Evolutionary conservation across 768 basidiomycete species (phyloP), one percentile per base, ranked within the genome.

Genomic region (Suillus alpinus): DNA sequence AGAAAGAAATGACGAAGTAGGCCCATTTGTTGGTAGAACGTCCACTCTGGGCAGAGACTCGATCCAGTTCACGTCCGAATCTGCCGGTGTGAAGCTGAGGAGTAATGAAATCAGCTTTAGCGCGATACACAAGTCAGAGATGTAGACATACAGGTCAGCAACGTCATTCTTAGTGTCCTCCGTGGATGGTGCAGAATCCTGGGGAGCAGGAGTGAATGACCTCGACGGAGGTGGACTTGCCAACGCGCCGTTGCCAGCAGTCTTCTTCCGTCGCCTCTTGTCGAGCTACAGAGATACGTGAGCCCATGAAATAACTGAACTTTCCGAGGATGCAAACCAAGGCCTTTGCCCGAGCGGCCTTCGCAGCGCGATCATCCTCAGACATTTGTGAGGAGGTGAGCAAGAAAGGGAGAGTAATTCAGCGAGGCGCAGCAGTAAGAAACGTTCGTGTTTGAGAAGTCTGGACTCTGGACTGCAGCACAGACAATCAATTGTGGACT

Each of bases 331-430:
- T 56, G 73, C 82, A 60, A 71, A 93, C 92, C 84, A 94, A 69
- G 53, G 89, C 91, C 73, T 89, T 91, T 59, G 89, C 92, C 63
- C 92, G 84, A 3, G 92, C 92, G 59, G 92, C 84, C 75, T 89
- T 92, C 16, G 84, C 85, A 57, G 90, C 89, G 62, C 92, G 84
- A 63, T 94, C 92, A 61, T 87, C 86, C 67, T 91, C 91, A 29
- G 86, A 80, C 85, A 81, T 84, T 69, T 63, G 32, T 64, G 65
- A n/a, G n/a, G n/a, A n/a, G n/a, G n/a, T 56, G 43, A 52, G 18
- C 63, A 16, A 32, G 31, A 53, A 56, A 29, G 52, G 56, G 46
- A 44, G 58, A 60, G 46, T 55, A 60, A 57, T n/a, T 51, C 9
- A 32, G 51, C 34, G 53, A 47, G 57, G 46, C 44, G 52, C n/a